Percentiles rank a stretch among this genome's conserved stretches.
Evolutionary conservation across 2,329 filamentous ascomycete genomes (phyloP).

Genomic region (Xylaria sp.): DNA sequence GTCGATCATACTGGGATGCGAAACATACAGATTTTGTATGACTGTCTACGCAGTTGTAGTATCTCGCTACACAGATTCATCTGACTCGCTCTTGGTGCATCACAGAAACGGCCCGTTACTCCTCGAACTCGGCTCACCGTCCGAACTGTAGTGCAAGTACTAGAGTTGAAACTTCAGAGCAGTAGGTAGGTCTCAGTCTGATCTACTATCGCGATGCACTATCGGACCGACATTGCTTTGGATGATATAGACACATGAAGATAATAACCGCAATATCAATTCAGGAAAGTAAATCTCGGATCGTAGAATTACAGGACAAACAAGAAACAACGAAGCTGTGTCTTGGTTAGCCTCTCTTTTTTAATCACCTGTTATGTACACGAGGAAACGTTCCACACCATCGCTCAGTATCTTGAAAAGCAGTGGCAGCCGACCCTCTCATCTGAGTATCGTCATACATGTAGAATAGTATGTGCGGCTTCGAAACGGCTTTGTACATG

Average conservation of each 20-base stretch:
- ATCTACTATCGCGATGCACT: slow-evolving; percentile 8
- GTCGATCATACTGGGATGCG: slow-evolving; percentile 2
- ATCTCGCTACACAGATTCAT: not conserved
- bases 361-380: not conserved
- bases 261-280: not conserved
- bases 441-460: not conserved
- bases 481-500: not conserved
- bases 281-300: slow-evolving; percentile 1
- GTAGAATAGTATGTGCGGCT: not conserved
- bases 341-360: not conserved
- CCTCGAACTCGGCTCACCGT: not conserved
- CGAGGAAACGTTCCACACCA: not conserved
- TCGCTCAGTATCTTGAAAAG: not conserved
- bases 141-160: not conserved
- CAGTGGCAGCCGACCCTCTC: not conserved
- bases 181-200: slow-evolving; percentile 4
- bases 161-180: not conserved
- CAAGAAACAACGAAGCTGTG: not conserved
- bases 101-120: slow-evolving; percentile 1
- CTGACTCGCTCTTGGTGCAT: not conserved
- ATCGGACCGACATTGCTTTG: slow-evolving; percentile 20
- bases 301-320: not conserved
- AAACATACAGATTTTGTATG: not conserved
- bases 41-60: not conserved
- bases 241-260: not conserved